Evolutionary conservation across 495 filamentous ascomycete species (phyloP).

Genomic region (Penicillium canariense): DNA sequence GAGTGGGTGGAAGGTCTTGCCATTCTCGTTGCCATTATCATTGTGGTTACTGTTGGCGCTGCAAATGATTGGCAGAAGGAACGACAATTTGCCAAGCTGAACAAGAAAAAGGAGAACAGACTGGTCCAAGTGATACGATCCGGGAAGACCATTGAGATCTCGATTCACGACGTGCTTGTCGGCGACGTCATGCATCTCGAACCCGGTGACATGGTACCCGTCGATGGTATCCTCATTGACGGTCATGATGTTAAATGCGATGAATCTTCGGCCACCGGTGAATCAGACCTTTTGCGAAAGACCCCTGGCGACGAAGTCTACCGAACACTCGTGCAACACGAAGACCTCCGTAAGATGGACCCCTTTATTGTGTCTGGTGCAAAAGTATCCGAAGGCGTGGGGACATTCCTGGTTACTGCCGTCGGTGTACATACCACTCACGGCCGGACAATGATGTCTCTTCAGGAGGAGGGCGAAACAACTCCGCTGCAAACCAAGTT

Average conservation of each 20-base stretch:
- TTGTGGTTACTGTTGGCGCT: slow-evolving; percentile 72
- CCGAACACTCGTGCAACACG: slow-evolving; percentile 70
- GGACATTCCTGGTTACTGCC: slow-evolving; percentile 82
- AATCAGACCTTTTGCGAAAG: slow-evolving; percentile 79
- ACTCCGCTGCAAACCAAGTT: slow-evolving; percentile 95
- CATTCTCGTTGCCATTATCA: slow-evolving; percentile 71
- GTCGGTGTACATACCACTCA: slow-evolving; percentile 85
- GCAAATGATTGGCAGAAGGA: slow-evolving; percentile 80
- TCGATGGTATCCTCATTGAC: slow-evolving; percentile 72
- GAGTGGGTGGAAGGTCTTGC: slow-evolving; percentile 83
- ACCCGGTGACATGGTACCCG: slow-evolving; percentile 84
- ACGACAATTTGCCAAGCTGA: slow-evolving; percentile 70
- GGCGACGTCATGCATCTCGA: slow-evolving; percentile 83
- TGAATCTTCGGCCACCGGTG: slow-evolving; percentile 80
- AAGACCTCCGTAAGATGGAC: slow-evolving; percentile 78
- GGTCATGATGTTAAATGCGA: slow-evolving; percentile 77
- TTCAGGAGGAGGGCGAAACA: slow-evolving; percentile 84
- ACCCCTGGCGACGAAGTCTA: slow-evolving; percentile 73
- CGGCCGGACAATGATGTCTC: slow-evolving; percentile 91
- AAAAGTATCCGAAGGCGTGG: slow-evolving; percentile 89
- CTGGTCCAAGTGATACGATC: slow-evolving; percentile 73
- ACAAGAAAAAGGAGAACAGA: slow-evolving; percentile 71
- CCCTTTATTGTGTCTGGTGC: slow-evolving; percentile 92
- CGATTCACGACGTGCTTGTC: slow-evolving; percentile 75
- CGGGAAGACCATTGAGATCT: slow-evolving; percentile 72